Conservation (phyloP, 2,329 filamentous ascomycete genomes). For the Apiospora sp. region DNA sequence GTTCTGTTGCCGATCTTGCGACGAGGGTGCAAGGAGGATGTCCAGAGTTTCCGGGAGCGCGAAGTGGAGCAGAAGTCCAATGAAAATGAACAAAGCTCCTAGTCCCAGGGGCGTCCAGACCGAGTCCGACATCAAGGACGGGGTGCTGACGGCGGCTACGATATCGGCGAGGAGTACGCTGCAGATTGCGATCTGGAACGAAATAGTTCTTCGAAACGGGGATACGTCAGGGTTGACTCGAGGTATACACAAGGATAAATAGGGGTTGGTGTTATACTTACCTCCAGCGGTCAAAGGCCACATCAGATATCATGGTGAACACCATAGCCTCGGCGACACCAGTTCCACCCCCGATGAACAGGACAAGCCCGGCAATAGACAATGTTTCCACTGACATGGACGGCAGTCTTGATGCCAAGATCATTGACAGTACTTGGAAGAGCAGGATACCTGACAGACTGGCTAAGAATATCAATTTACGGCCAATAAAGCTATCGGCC, state of each 20-base stretch:
- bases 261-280: not conserved
- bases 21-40: not conserved
- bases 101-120: slow-evolving; percentile 3
- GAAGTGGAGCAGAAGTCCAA: not conserved
- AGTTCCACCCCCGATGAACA: slow-evolving; percentile 26
- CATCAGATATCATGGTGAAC: slow-evolving; percentile 25
- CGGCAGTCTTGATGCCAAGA: not conserved
- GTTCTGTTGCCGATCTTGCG: not conserved
- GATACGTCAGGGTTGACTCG: not conserved
- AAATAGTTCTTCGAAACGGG: slow-evolving; percentile 1
- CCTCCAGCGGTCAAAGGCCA: slow-evolving; percentile 24
- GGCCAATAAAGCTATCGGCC: slow-evolving; percentile 16
- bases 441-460: slow-evolving; percentile 21
- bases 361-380: not conserved
- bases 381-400: slow-evolving; percentile 22
- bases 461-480: slow-evolving; percentile 15
- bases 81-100: not conserved
- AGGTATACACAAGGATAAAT: too few relatives aligned
- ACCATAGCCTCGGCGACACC: slow-evolving; percentile 26
- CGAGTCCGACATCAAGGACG: slow-evolving; percentile 10
- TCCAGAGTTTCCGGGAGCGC: slow-evolving; percentile 23
- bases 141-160: slow-evolving; percentile 12
- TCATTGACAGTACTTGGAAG: not conserved
- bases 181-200: slow-evolving; percentile 26
- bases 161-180: slow-evolving; percentile 20